Conservation (phyloP, 2,329 filamentous ascomycete species). For the Fusarium abutilonis region DNA sequence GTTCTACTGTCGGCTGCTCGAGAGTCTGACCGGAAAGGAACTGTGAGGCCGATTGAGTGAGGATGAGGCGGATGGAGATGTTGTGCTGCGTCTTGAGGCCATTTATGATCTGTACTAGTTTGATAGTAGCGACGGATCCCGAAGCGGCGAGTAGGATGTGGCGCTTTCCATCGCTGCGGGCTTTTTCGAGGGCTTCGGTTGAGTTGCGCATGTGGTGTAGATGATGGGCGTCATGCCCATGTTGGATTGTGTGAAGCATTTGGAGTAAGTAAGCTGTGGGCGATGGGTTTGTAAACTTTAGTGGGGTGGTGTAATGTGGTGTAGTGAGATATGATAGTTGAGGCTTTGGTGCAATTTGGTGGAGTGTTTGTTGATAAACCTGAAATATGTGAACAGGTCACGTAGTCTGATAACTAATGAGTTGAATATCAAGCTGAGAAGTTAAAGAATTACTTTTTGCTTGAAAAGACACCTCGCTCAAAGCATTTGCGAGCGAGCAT, state of each 20-base stretch:
- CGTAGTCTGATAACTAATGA: no score
- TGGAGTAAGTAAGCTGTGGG: not conserved
- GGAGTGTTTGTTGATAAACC: conserved; percentile 7
- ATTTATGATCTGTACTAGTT: conserved; percentile 73
- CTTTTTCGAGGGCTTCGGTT: conserved; percentile 48
- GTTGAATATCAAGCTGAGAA: no score
- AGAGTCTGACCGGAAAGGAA: conserved; percentile 80
- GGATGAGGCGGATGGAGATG: conserved; percentile 84
- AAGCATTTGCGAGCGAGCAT: not conserved
- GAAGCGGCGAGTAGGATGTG: conserved; percentile 56
- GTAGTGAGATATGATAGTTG: conserved; percentile 11
- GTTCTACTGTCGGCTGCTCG: conserved; percentile 77
- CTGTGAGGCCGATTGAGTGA: conserved; percentile 76
- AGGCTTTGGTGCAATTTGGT: not conserved
- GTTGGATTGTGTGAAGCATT: conserved; percentile 40
- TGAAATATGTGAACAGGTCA: accelerated
- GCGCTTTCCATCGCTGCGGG: conserved; percentile 52
- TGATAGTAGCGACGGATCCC: conserved; percentile 85
- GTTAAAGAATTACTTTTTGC: not conserved
- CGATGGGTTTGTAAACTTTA: conserved; percentile 14
- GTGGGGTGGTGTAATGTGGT: not conserved
- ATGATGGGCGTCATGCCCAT: conserved; percentile 41
- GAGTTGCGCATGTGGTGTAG: conserved; percentile 40
- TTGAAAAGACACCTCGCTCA: not conserved
- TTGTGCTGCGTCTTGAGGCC: conserved; percentile 62